phyloP scores from a whole-genome alignment of 805 yeast species.

The Phaffomyces antillensis region DNA sequence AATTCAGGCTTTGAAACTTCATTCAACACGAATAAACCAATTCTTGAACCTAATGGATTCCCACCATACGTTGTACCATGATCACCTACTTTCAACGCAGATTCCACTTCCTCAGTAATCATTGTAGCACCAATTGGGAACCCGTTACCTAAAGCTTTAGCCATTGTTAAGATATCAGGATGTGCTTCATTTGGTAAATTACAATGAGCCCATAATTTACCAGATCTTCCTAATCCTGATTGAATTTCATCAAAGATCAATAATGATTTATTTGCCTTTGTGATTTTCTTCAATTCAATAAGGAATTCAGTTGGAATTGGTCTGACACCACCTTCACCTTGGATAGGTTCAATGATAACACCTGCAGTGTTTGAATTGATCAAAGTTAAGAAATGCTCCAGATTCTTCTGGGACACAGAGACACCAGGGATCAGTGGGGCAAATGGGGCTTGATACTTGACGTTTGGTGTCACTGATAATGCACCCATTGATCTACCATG shows the following conservation, averaged over 20 bases:
- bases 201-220: constrained; percentile 89
- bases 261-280: constrained; percentile 61
- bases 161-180: constrained; percentile 91
- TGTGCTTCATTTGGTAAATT: constrained; percentile 71
- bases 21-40: constrained; percentile 70
- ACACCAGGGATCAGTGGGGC: constrained; percentile 91
- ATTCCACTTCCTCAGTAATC: constrained; percentile 73
- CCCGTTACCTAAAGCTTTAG: constrained; percentile 96
- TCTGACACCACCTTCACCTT: constrained; percentile 95
- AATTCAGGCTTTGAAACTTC: constrained; percentile 57
- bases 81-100: constrained; percentile 76
- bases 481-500: constrained; percentile 97
- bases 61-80: constrained; percentile 99
- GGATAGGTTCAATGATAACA: constrained; percentile 93
- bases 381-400: constrained; percentile 44
- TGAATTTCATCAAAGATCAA: constrained; percentile 94
- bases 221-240: constrained; percentile 92
- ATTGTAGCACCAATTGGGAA: constrained; percentile 94
- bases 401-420: constrained; percentile 53
- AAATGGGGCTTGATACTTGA: constrained; percentile 88
- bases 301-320: constrained; percentile 61
- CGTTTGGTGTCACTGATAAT: constrained; percentile 83
- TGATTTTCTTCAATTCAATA: constrained; percentile 54
- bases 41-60: constrained; percentile 83
- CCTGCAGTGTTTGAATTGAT: constrained; percentile 53